Evolutionary conservation across 2,329 filamentous ascomycete species (phyloP).

Genomic region (Ophiosphaerella herpotricha): DNA sequence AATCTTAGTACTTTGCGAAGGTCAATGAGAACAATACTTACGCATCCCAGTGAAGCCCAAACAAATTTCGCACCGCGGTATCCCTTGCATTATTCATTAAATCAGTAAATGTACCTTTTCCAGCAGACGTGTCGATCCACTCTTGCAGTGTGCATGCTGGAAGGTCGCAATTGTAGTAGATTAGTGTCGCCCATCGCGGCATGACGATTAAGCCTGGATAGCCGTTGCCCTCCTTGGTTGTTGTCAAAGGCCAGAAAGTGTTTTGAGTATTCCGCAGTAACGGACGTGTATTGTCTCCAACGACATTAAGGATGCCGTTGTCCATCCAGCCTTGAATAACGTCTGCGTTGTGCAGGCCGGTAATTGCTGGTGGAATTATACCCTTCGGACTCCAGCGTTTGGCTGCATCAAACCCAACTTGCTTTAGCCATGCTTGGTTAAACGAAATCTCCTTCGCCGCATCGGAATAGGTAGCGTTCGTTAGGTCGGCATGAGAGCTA

Average conservation of each 20-base stretch:
- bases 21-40: constrained; percentile 14
- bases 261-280: constrained; percentile 58
- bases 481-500: constrained; percentile 60
- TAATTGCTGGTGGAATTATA: constrained; percentile 67
- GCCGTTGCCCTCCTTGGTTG: constrained; percentile 57
- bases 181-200: constrained; percentile 64
- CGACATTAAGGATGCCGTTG: constrained; percentile 63
- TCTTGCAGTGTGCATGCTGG: constrained; percentile 61
- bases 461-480: constrained; percentile 65
- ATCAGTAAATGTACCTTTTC: constrained; percentile 58
- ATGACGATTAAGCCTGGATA: constrained; percentile 62
- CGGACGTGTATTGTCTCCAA: constrained; percentile 67
- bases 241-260: constrained; percentile 61
- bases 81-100: constrained; percentile 57
- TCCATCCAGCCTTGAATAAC: constrained; percentile 63
- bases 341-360: constrained; percentile 67
- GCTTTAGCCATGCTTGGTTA: constrained; percentile 63
- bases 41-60: constrained; percentile 60
- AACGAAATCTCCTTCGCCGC: constrained; percentile 62
- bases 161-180: constrained; percentile 68
- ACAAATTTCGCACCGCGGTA: constrained; percentile 61
- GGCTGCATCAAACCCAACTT: constrained; percentile 56
- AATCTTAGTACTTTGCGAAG: constrained; percentile 6
- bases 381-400: constrained; percentile 58
- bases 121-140: constrained; percentile 64